Conservation (phyloP, 805 yeast genomes). For the Metschnikowia noctiluminum region DNA sequence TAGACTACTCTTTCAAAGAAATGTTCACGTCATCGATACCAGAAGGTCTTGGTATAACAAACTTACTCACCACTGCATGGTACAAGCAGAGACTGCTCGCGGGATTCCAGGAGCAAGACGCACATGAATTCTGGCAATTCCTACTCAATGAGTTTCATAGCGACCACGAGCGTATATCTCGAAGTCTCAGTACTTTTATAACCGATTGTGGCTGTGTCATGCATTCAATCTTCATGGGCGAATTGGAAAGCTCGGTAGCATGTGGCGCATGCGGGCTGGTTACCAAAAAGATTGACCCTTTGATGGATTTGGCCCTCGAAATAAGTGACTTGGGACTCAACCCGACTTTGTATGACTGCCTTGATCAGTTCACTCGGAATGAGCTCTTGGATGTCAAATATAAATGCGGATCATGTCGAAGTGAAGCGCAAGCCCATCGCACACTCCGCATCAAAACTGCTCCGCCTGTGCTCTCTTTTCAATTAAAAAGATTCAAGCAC, state of each 20-base stretch:
- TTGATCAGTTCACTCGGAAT: conserved; percentile 69
- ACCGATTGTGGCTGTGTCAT: conserved; percentile 70
- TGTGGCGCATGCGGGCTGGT: conserved; percentile 66
- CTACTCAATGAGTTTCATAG: conserved; percentile 78
- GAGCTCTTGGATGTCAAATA: conserved; percentile 77
- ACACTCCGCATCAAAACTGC: conserved; percentile 63
- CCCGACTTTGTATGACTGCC: conserved; percentile 55
- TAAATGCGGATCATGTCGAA: conserved; percentile 64
- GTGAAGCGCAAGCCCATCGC: conserved; percentile 62
- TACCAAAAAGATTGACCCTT: conserved; percentile 79
- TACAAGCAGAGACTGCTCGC: conserved; percentile 79
- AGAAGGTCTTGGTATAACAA: conserved; percentile 77
- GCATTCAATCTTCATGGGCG: conserved; percentile 82
- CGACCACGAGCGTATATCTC: conserved; percentile 30
- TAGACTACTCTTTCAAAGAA: conserved; percentile 73
- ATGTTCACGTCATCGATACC: conserved; percentile 63
- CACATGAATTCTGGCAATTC: conserved; percentile 97
- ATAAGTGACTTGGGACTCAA: conserved; percentile 36
- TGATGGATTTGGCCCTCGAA: conserved; percentile 84
- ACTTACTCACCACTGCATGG: conserved; percentile 83
- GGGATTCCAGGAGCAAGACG: conserved; percentile 97
- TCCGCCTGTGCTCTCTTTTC: conserved; percentile 80
- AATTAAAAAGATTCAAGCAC: conserved; percentile 78
- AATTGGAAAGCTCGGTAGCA: conserved; percentile 70
- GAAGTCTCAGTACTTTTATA: background rate